Base-by-base conservation (phyloP, 2,329 filamentous ascomycete species). In the Pestalotiopsis sp. region DNA sequence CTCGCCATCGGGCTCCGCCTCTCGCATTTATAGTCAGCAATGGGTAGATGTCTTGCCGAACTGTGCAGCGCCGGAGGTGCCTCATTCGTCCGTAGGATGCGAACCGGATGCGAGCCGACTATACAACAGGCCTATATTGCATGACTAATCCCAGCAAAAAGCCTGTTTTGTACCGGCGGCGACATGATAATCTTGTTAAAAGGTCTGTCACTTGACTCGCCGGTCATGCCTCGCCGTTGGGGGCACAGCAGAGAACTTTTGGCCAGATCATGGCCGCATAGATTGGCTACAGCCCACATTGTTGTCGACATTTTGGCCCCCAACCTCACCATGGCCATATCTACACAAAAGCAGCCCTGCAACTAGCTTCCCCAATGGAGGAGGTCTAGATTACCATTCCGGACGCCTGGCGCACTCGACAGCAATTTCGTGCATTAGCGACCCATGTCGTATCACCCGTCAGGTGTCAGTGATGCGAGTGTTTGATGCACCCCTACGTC, bases 401-500 rank as follows among this genome's bases (percentile, higher is more conserved):
- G 59, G 31, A 20, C 17, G 7, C 31, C 13, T 36, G 59, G 31
- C 17, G 31, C 59, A 38, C 17, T 62, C 59, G 4, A 62, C 31
- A 62, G 31, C 59, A 62, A 36, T 59, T 17, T 20, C 36, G 13
- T 62, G 59, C 59, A 62, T 62, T 62, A 62, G 59, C 31, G 59
- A 52, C 27, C 59, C n/a, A 62, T 62, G 59, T 36, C 31, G 59
- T 62, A 62, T 12, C n/a, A 62, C 59, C 25, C 59, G 59, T 62
- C 59, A 62, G 59, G 59, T 62, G 59, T 62, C 59, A 38, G 11
- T 40, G 31, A 62, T 62, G 59, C 59, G 31, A 62, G 59, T 62
- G 12, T 20, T 62, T 4, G 14, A 20, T 62, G 59, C 59, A 62
- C 12, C 7, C 59, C 59, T 62, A 40, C 23, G 12, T 23, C 27